phyloP scores from a whole-genome alignment of 371 early-diverging fungal genomes.

The Actinomucor elegans region DNA sequence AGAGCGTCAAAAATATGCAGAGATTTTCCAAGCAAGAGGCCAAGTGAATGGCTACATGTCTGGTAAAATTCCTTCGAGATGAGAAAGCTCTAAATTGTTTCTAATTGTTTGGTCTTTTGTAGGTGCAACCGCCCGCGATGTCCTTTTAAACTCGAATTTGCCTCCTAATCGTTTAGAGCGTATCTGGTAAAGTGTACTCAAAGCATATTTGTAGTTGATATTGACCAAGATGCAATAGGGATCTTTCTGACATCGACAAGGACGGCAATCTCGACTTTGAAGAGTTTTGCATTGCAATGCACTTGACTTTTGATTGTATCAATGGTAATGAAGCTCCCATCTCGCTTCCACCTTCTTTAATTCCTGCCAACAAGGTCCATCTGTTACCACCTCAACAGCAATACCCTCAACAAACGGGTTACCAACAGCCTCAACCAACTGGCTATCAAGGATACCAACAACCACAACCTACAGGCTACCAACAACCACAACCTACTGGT shows the following conservation, averaged over 20 bases:
- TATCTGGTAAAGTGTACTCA: conserved; percentile 66
- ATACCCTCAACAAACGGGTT: conserved; percentile 42
- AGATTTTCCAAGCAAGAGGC: conserved; percentile 63
- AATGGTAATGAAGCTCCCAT: conserved; percentile 57
- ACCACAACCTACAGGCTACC: conserved; percentile 37
- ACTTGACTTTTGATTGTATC: conserved; percentile 70
- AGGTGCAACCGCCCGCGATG: conserved; percentile 67
- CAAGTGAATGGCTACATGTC: conserved; percentile 72
- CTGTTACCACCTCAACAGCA: conserved; percentile 26
- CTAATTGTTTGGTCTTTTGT: background rate
- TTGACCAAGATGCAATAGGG: no score
- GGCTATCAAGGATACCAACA: conserved; percentile 29
- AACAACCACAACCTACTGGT: conserved; percentile 45
- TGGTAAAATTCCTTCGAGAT: conserved; percentile 43
- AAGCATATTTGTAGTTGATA: no score
- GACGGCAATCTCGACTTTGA: conserved; percentile 88
- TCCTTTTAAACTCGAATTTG: conserved; percentile 72
- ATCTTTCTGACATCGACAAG: conserved; percentile 85
- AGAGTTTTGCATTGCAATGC: conserved; percentile 87
- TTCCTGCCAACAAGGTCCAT: conserved; percentile 30
- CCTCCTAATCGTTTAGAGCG: conserved; percentile 66
- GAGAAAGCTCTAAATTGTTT: background rate
- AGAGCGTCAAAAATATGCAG: conserved; percentile 63
- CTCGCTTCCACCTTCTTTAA: conserved; percentile 30
- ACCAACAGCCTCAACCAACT: conserved; percentile 27